Conservation (phyloP, 768 basidiomycete genomes). For the Boletus sp. region DNA sequence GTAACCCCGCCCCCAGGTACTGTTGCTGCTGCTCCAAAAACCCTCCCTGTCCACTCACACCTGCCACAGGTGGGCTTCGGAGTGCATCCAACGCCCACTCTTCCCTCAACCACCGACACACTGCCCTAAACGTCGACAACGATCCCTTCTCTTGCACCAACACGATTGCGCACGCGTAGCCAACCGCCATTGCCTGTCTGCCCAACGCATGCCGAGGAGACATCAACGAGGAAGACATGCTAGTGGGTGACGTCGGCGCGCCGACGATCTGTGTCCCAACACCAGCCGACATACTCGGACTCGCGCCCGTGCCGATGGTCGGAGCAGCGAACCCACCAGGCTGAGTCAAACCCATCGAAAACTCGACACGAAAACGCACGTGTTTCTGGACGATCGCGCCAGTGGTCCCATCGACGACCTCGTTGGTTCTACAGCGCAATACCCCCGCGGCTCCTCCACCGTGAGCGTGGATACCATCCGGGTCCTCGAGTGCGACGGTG, state of each 20-base stretch:
- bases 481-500: conserved; percentile 56
- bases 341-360: conserved; percentile 38
- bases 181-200: conserved; percentile 24
- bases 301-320: conserved; percentile 23
- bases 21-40: conserved; percentile 40
- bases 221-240: conserved; percentile 23
- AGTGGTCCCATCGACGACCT: conserved; percentile 40
- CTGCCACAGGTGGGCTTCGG: conserved; percentile 23
- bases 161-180: conserved; percentile 64
- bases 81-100: conserved; percentile 55
- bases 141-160: conserved; percentile 91
- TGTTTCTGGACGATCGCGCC: conserved; percentile 60
- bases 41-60: conserved; percentile 34
- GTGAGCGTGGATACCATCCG: conserved; percentile 28
- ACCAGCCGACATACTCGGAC: not conserved
- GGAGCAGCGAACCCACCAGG: conserved; percentile 21
- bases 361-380: conserved; percentile 83
- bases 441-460: conserved; percentile 33
- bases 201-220: conserved; percentile 28
- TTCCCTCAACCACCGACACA: conserved; percentile 71
- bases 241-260: conserved; percentile 22
- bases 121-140: conserved; percentile 75
- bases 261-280: not conserved
- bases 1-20: too few species aligned
- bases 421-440: conserved; percentile 54